Base-by-base conservation (phyloP, 2,329 filamentous ascomycete species). In the Chaetomium olivaceum region DNA sequence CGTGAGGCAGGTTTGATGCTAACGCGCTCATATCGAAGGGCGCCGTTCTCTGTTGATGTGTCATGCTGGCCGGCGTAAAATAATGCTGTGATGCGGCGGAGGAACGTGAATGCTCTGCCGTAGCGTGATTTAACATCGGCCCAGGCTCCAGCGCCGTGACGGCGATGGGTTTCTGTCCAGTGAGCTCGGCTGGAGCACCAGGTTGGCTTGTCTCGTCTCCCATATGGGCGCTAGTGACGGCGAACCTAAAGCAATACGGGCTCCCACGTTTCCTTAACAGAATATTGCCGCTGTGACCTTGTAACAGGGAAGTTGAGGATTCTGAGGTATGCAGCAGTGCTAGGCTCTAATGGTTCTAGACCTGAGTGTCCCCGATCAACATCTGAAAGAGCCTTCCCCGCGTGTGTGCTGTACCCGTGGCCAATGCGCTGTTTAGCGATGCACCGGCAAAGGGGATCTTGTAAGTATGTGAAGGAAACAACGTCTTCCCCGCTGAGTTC, bases 21-120 rank as follows among this genome's bases (percentile, higher is more conserved):
- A 86, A 79, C 19, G 75, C 68, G 23, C 71, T 74, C 82, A 85
- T 83, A 69, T 81, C 82, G 73, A 82, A 85, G 8, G 77, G 74
- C 4, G 77, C 75, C 36, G 73, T 69, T 50, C 75, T 74, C 68
- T 77, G 77, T 29, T 69, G 58, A 58, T 75, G 73, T 57, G 74
- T 69, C 77, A 82, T 80, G 62, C 81, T 79, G 68, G 80, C 75
- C 63, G 83, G 81, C 21, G 77, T 74, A 68, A 80, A 82, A 3
- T 77, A 72, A 73, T 80, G 77, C 62, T 79, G 78, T 25, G 67
- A 43, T 19, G 43, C 48, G 56, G 71, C 70, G 70, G 61, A 73
- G 25, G 71, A 68, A 61, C 70, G 39, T 14, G 57, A 65, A 61
- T 69, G 64, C 66, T 33, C 73, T 36, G 65, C 58, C 46, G 67